phyloP scores from a whole-genome alignment of 2,329 filamentous ascomycete species.

The Alternaria burnsii region DNA sequence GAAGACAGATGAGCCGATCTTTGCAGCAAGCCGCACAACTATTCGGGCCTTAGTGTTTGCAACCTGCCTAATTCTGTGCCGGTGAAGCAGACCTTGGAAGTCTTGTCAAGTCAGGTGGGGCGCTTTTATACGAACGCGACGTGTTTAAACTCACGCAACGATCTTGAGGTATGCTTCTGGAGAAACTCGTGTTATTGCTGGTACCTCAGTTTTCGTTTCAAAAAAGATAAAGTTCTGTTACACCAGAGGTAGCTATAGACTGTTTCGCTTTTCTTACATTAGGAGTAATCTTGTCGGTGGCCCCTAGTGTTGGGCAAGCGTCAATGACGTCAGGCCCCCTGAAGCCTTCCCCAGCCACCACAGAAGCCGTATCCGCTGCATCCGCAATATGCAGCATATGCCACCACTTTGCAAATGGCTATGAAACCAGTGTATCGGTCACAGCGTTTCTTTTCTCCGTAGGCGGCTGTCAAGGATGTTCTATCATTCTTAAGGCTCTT shows the following conservation, averaged over 20 bases:
- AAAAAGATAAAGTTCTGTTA: not conserved
- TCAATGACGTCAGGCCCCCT: not conserved
- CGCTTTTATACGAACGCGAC: not conserved
- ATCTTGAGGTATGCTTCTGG: not conserved
- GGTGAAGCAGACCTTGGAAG: not conserved
- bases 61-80: not conserved
- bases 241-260: not conserved
- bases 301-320: not conserved
- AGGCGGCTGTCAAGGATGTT: not conserved
- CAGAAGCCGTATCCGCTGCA: not conserved
- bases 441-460: not conserved
- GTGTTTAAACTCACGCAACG: not conserved
- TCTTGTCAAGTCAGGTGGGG: conserved; percentile 1
- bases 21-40: not conserved
- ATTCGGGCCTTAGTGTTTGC: not conserved
- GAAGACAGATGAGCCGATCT: not conserved
- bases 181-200: not conserved
- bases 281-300: no score
- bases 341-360: not conserved
- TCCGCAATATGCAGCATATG: not conserved
- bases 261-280: not conserved
- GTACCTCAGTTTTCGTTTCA: not conserved
- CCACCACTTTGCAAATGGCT: not conserved
- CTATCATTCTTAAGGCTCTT: not conserved
- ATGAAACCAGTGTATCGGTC: not conserved